Conservation (phyloP, 129 eudicot species). For the Chrysanthemum seticuspe region DNA sequence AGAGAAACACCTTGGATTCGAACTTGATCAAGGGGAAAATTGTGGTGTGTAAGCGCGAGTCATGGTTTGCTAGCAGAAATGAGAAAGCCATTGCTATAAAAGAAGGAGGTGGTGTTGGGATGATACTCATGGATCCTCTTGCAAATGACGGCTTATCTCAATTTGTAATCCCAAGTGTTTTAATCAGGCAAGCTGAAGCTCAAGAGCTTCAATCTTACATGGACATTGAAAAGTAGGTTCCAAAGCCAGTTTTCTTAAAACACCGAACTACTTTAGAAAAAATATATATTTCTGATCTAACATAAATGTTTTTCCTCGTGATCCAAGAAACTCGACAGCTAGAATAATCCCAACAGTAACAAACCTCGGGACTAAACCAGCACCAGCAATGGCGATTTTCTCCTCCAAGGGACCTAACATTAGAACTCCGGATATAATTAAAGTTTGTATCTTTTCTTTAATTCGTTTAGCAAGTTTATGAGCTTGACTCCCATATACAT, state of each 20-base stretch:
- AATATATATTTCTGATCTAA: background rate
- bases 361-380: conserved; percentile 40
- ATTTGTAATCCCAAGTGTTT: conserved; percentile 28
- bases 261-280: background rate
- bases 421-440: conserved; percentile 55
- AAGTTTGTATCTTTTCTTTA: conserved; percentile 27
- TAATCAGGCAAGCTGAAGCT: conserved; percentile 45
- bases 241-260: background rate
- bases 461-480: background rate
- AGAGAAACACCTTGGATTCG: conserved; percentile 48
- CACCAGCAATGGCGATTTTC: conserved; percentile 54
- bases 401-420: conserved; percentile 67
- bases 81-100: conserved; percentile 38
- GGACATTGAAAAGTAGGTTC: conserved; percentile 44
- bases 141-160: conserved; percentile 33
- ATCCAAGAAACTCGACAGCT: conserved; percentile 51
- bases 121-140: conserved; percentile 47
- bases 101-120: conserved; percentile 59
- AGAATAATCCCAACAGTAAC: conserved; percentile 49
- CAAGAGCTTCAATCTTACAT: conserved; percentile 47
- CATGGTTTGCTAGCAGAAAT: conserved; percentile 12
- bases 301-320: background rate
- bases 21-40: conserved; percentile 52
- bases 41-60: conserved; percentile 52
- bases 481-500: background rate